Conservation (phyloP, 306 rosid genomes). For the Vigna unguiculata region DNA sequence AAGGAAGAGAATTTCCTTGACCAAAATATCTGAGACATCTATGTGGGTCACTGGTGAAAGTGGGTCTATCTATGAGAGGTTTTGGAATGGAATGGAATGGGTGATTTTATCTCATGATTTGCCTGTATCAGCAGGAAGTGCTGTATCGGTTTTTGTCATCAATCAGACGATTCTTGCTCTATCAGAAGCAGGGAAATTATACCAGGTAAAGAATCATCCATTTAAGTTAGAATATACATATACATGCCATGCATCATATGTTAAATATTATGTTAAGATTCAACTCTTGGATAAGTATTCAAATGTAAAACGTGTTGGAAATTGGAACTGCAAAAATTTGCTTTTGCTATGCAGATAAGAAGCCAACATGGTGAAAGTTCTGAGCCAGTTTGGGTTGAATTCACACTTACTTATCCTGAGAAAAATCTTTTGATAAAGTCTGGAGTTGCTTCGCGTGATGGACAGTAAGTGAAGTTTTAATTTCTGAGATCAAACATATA, state of each 20-base stretch:
- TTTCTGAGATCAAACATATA: not conserved
- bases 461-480: not conserved
- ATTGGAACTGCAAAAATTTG: not conserved
- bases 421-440: constrained; percentile 11
- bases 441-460: constrained; percentile 3
- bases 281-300: not conserved
- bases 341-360: not conserved
- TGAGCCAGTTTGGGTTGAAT: constrained; percentile 19
- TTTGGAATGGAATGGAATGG: constrained; percentile 29
- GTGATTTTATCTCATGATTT: not conserved
- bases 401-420: not conserved
- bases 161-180: constrained; percentile 26
- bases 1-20: constrained; percentile 18
- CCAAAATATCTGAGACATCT: constrained; percentile 6
- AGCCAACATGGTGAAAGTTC: constrained; percentile 1
- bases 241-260: not conserved
- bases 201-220: not conserved
- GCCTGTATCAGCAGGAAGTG: constrained; percentile 19
- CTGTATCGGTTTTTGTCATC: not conserved
- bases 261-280: constrained; percentile 5
- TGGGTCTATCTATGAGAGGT: not conserved
- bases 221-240: not conserved
- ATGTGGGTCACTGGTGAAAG: constrained; percentile 23
- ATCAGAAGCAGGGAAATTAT: constrained; percentile 9
- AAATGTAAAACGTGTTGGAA: not conserved